Conservation (phyloP, 78 protist species). For the Carpediemonas membranifera region DNA sequence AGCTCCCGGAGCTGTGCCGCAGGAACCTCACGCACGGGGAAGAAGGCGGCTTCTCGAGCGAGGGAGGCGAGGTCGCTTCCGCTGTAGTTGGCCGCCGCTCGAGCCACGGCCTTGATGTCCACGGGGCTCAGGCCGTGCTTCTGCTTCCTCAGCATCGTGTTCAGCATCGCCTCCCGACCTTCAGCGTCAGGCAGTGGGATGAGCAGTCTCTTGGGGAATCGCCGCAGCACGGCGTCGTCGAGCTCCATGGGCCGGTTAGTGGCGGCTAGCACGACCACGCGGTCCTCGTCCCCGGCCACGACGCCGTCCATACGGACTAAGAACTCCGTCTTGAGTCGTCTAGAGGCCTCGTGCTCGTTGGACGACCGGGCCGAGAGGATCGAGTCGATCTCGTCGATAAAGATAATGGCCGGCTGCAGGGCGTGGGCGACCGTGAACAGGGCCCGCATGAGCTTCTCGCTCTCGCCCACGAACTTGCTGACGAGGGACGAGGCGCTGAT, state of each 20-base stretch:
- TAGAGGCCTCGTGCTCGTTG: constrained; percentile 38
- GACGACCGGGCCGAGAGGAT: neutral
- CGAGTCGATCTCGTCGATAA: constrained; percentile 36
- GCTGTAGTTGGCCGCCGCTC: too few relatives aligned
- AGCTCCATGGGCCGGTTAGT: constrained; percentile 19
- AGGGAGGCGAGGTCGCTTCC: constrained; percentile 17
- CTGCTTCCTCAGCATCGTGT: neutral
- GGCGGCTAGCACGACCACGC: constrained; percentile 28
- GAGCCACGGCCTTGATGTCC: neutral
- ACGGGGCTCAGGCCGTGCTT: neutral
- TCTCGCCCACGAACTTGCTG: constrained; percentile 26
- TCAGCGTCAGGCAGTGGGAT: constrained; percentile 25
- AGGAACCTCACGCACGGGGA: constrained; percentile 13
- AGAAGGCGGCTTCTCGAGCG: constrained; percentile 35
- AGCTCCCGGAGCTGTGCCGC: too few relatives aligned
- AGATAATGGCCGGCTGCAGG: constrained; percentile 15
- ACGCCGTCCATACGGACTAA: constrained; percentile 54
- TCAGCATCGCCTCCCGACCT: neutral
- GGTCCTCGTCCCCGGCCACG: constrained; percentile 20
- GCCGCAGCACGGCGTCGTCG: constrained; percentile 17
- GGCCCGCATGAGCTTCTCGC: constrained; percentile 15
- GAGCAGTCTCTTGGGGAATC: constrained; percentile 7
- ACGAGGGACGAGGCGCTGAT: constrained; percentile 11
- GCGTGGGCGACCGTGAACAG: constrained; percentile 13
- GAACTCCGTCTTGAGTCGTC: constrained; percentile 65